Percentiles rank a stretch among this genome's conserved stretches.
phyloP scores from a whole-genome alignment of 148 eudicot genomes.

The Polygonum maritimum region DNA sequence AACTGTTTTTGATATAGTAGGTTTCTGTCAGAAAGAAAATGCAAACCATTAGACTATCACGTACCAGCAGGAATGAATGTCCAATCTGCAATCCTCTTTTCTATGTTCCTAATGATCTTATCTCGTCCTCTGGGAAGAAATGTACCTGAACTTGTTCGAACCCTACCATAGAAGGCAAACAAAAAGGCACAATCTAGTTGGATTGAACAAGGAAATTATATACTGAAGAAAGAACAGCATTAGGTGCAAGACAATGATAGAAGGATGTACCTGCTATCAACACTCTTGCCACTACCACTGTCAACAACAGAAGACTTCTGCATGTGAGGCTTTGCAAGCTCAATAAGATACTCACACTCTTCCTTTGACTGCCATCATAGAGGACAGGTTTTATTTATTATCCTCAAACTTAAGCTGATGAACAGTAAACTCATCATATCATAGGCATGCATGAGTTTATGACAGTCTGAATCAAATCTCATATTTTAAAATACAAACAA shows the following conservation, averaged over 20 bases:
- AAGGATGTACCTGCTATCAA: slow-evolving; percentile 61
- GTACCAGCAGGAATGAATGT: slow-evolving; percentile 15
- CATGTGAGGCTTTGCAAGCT: slow-evolving; percentile 84
- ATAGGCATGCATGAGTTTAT: neutral
- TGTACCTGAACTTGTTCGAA: slow-evolving; percentile 22
- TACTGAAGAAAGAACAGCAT: neutral
- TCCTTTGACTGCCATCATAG: slow-evolving; percentile 49
- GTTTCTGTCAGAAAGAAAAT: neutral
- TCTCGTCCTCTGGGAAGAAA: slow-evolving; percentile 18
- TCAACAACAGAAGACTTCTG: slow-evolving; percentile 85
- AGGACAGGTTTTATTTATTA: neutral
- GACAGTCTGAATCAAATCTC: neutral
- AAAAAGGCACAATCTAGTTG: neutral
- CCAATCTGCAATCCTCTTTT: slow-evolving; percentile 19
- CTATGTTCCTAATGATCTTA: slow-evolving; percentile 16
- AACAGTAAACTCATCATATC: neutral
- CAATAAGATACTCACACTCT: slow-evolving; percentile 83
- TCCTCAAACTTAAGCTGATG: neutral
- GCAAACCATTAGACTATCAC: neutral
- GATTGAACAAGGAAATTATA: neutral
- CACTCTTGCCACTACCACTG: slow-evolving; percentile 64
- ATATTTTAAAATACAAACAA: neutral
- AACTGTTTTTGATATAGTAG: neutral
- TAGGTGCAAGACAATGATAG: slow-evolving; percentile 10
- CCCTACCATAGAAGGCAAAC: slow-evolving; percentile 10